phyloP scores from a whole-genome alignment of 2,329 filamentous ascomycete species.

The Claviceps pazoutovae region DNA sequence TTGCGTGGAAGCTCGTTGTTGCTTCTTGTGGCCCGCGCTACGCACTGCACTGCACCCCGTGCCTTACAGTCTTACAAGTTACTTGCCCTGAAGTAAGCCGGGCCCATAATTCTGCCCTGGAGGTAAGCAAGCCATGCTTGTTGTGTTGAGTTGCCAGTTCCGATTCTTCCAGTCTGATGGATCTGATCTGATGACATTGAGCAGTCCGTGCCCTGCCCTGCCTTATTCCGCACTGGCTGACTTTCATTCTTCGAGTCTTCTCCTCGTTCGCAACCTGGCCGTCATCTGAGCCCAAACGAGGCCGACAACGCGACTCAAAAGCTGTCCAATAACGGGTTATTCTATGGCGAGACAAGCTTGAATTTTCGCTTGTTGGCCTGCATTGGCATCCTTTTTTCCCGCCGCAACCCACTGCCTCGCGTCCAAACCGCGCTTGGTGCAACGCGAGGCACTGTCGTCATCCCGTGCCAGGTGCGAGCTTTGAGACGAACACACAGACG shows the following conservation, averaged over 20 bases:
- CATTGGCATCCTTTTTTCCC: background rate
- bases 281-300: background rate
- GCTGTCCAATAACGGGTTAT: background rate
- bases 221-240: background rate
- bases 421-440: background rate
- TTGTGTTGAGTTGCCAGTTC: background rate
- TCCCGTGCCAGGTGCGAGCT: slow-evolving; percentile 2
- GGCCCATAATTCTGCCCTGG: background rate
- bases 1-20: no score
- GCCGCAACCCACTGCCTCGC: slow-evolving; percentile 1
- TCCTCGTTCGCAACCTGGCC: background rate
- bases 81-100: no score
- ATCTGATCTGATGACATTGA: background rate
- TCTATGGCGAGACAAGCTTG: background rate
- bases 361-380: slow-evolving; percentile 1
- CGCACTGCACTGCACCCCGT: no score
- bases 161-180: background rate
- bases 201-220: background rate
- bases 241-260: background rate
- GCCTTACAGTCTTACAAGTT: no score
- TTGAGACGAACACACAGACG: background rate
- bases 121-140: background rate
- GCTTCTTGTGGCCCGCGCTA: no score
- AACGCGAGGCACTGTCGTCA: slow-evolving; percentile 5
- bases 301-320: background rate